Percentiles rank a stretch among this genome's conserved stretches.
These are phyloP conservation scores for Rubia balearica DNA, from an alignment of 305 asterid species.

Conservation along the genomic window DNA sequence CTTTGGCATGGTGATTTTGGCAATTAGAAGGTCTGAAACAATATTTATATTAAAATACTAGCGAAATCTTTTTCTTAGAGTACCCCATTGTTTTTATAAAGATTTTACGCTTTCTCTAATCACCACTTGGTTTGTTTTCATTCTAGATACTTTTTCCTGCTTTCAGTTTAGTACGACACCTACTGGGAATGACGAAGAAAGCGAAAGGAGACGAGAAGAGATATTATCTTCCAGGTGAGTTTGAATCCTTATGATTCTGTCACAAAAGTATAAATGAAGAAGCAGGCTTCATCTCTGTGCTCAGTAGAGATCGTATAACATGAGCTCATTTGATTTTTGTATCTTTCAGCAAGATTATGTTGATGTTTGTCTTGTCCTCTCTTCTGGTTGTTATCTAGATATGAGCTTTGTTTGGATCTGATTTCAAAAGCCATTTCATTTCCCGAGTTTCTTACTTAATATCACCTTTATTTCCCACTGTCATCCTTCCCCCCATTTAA, in stretches of 20 bases:
- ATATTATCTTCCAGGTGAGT: slow-evolving; percentile 80
- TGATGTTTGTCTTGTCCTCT: neutral
- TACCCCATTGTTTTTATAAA: neutral
- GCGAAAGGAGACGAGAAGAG: slow-evolving; percentile 81
- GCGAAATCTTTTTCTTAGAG: neutral
- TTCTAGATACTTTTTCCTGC: slow-evolving; percentile 17
- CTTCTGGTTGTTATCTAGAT: neutral
- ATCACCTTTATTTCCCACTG: too few species aligned
- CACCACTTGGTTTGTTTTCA: slow-evolving; percentile 9
- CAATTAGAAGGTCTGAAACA: too few species aligned
- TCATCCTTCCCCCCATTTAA: neutral
- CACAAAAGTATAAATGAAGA: neutral
- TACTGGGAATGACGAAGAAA: slow-evolving; percentile 91
- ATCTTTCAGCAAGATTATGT: neutral
- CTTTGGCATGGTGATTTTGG: neutral
- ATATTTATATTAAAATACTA: neutral
- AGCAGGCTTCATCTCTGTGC: neutral
- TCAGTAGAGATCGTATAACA: neutral
- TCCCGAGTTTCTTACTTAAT: too few species aligned
- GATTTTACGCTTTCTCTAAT: neutral
- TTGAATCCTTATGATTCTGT: neutral
- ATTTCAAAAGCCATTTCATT: too few species aligned
- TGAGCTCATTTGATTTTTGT: neutral
- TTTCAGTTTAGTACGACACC: slow-evolving; percentile 72
- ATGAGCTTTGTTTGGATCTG: neutral